Base-by-base conservation (phyloP, 805 yeast species). In the Martiniozyma abietophila region DNA sequence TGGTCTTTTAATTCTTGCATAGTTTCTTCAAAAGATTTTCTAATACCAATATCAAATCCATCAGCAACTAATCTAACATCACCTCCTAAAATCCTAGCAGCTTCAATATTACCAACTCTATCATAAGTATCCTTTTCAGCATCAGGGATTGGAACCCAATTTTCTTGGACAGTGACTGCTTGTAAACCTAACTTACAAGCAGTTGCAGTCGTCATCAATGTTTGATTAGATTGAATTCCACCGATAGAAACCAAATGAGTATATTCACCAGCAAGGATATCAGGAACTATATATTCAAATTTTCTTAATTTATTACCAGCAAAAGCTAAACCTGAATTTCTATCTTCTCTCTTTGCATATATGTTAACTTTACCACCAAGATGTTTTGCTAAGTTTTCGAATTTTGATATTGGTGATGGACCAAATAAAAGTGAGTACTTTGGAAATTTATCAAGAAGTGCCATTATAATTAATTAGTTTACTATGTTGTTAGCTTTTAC, bases 11-110 rank as follows among this genome's bases (percentile, higher is more conserved):
- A 47, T 7, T 50, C 56, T 8, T 37, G 38, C 41, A 56, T 34
- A 6, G 61, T 51, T 25, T 53, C 55, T 35, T 55, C 45, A 48
- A 56, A 56, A 2, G 61, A 56, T 32, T 56, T 44, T 45, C 62
- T 51, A 32, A 56, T 51, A 28, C 62, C 62, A 35, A 56, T 56
- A 35, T 56, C 62, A 31, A 56, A 56, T 22, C 56, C 56, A 35
- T 49, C 55, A 6, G 56, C 53, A 31, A 56, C 58, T 18, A 57
- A 43, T 33, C 57, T 45, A 14, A 56, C 60, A 41, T 56, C 60
- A 30, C 59, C 62, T 29, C 62, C 62, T 51, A 56, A 46, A 29
- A 56, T 56, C 36, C 62, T 46, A 11, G 62, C 56, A 15, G 58
- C 51, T 39, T 57, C 59, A 32, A 56, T 55, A 31, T 56, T 56